Base-by-base conservation (phyloP, 495 filamentous ascomycete genomes). In the Penicillium waksmanii region DNA sequence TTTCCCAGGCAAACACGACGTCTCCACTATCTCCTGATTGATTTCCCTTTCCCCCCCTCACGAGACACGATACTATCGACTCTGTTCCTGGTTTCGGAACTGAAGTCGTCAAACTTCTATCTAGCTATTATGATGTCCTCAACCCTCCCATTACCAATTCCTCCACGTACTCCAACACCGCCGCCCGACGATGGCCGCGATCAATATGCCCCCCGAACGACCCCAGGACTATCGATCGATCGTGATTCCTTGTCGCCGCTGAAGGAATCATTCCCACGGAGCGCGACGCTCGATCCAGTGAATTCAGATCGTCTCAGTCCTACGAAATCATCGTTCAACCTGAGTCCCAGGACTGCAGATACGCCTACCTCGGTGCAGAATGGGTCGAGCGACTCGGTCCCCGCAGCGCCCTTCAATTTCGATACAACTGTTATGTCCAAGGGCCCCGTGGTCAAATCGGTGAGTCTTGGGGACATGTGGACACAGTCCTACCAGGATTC, bases 321-420 rank as follows among this genome's bases (percentile, higher is more conserved):
- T 61, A 66, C 74, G 56, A 69, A 69, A 44, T 63, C 76, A 0
- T 61, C 71, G 15, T 83, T 84, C 68, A 81, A 72, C 55, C 67
- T 79, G 40, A 73, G 69, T 38, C 65, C 79, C 17, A 59, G 60
- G 15, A 35, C 67, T 47, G 38, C 57, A 49, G 74, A 65, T 61
- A 68, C 34, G 73, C 72, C 57, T 76, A 81, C 67, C 60, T 60
- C 67, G 52, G 66, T 61, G 36, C 62, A 73, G 35, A 77, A 75
- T 69, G 76, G 73, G 18, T 63, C 74, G 53, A 75, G 67, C 38
- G 78, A 82, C 59, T 69, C 72, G 54, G 65, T 73, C 43, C 43
- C 71, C 23, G 66, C 74, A 23, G 75, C 77, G 38, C 94, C 93
- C 3, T 98, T 98, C 84, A 98, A 97, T 77, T 98, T 98, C 77